Base-by-base conservation (phyloP, 2,329 filamentous ascomycete genomes). In the Aspergillus proliferans region DNA sequence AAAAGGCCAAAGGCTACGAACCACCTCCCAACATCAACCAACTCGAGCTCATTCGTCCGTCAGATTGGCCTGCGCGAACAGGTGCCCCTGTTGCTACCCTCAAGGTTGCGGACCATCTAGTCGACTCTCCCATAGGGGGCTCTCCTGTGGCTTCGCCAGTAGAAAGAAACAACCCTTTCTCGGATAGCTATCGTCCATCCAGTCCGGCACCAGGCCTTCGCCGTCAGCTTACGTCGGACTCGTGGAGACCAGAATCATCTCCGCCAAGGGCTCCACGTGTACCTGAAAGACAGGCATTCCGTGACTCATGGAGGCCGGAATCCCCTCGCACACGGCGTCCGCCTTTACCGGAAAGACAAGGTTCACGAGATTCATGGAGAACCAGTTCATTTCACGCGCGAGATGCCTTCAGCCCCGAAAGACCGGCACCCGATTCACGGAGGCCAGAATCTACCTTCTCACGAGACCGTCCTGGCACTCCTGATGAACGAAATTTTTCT, bases 1-100 rank as follows among this genome's bases (percentile, higher is more conserved):
- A 67, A 42, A 70, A 70, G 47, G 56, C 60, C n/a, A 56, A 62
- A 40, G 52, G 51, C 6, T 50, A 58, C 30, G 70, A 73, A 28
- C 62, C 58, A 38, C 54, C 58, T n/a, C 71, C 71, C 14, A 59
- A 71, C 52, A 58, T 65, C 19, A 61, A 52, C 15, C 56, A 68
- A 39, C 43, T 74, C 14, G 57, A 73, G 14, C 53, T 73, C n/a
- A 52, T 58, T 51, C 62, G 54, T 7, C 69, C 69, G 7, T 61
- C 62, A 6, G 62, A 70, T 8, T 71, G 65, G 56, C 43, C 56
- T 10, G 39, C 56, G 4, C 50, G 53, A 38, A 48, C 12, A 19
- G 49, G 21, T 10, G 24, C 10, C 18, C 19, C 26, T 18, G 15
- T 19, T 19, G 15, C 18, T 12, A 26, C 14, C 10, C 33, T 15